phyloP scores from a whole-genome alignment of 495 filamentous ascomycete species.

The Podospora appendiculata region DNA sequence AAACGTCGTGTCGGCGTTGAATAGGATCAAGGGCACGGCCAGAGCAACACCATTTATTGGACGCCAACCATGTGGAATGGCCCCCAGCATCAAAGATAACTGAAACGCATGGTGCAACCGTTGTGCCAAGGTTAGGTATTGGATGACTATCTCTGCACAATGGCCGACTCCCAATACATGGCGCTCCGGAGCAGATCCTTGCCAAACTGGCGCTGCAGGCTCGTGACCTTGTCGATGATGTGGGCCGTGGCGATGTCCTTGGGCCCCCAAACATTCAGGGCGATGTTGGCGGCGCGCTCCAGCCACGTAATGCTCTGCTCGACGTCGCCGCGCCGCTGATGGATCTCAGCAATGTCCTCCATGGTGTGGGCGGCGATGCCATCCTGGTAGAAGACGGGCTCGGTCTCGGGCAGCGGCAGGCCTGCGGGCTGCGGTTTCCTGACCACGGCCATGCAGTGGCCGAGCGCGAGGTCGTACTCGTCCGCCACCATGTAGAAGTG shows the following conservation, averaged over 20 bases:
- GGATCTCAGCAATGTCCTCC: slow-evolving; percentile 26
- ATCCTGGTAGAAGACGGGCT: slow-evolving; percentile 16
- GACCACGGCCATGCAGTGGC: slow-evolving; percentile 23
- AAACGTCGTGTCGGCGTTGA: no score
- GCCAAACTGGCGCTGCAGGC: slow-evolving; percentile 15
- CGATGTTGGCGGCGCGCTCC: slow-evolving; percentile 19
- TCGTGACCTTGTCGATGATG: slow-evolving; percentile 24
- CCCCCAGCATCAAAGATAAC: no score
- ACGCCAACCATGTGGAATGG: no score
- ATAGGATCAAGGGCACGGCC: no score
- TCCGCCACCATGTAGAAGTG: slow-evolving; percentile 24
- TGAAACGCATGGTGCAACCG: no score
- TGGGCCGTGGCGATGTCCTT: slow-evolving; percentile 19
- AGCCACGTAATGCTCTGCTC: slow-evolving; percentile 19
- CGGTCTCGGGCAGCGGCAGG: background rate
- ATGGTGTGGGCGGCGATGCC: slow-evolving; percentile 24
- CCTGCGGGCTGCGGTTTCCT: slow-evolving; percentile 2
- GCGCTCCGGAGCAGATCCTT: slow-evolving; percentile 20
- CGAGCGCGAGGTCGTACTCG: slow-evolving; percentile 15
- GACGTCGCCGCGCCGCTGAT: slow-evolving; percentile 20
- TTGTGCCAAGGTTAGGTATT: no score
- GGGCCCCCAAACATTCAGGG: slow-evolving; percentile 18
- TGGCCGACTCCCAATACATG: slow-evolving; percentile 15
- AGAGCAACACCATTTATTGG: no score
- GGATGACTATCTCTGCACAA: background rate